Evolutionary conservation across 225 moss, liverwort and hornwort genomes (phyloP).

Genomic region (Bryoerythrophyllum caledonicum): DNA sequence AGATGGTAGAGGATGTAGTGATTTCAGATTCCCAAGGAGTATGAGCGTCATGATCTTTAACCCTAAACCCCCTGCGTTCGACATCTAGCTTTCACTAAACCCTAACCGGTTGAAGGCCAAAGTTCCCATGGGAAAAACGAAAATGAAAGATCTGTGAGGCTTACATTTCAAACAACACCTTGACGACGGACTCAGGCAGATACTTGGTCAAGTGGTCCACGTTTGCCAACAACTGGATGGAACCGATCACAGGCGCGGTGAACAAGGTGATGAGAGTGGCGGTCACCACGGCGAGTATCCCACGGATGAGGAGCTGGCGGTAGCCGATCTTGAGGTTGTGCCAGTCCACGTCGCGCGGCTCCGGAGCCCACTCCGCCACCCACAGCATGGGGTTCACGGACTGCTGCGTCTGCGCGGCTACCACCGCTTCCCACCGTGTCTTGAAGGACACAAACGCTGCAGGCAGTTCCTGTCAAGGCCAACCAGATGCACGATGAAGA

Average conservation of each 20-base stretch:
- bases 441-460: slow-evolving; percentile 91
- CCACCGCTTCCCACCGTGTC: slow-evolving; percentile 77
- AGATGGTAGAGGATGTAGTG: too few relatives aligned
- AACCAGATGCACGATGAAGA: slow-evolving; percentile 14
- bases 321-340: slow-evolving; percentile 66
- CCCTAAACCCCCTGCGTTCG: too few relatives aligned
- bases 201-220: slow-evolving; percentile 42
- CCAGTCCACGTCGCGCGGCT: slow-evolving; percentile 95
- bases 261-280: slow-evolving; percentile 71
- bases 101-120: too few relatives aligned
- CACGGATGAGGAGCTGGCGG: slow-evolving; percentile 56
- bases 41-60: too few relatives aligned
- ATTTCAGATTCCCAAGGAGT: too few relatives aligned
- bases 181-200: slow-evolving; percentile 33
- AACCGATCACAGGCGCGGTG: slow-evolving; percentile 67
- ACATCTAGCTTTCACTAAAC: too few relatives aligned
- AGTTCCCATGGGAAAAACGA: too few relatives aligned
- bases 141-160: slow-evolving; percentile 6
- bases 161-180: slow-evolving; percentile 59
- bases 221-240: slow-evolving; percentile 61
- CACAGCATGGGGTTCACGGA: slow-evolving; percentile 74
- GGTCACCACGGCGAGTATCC: slow-evolving; percentile 46
- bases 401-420: slow-evolving; percentile 84
- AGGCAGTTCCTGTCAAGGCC: slow-evolving; percentile 69
- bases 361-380: slow-evolving; percentile 95